phyloP scores from a whole-genome alignment of 257 asterid species.

The Ilex asprella region DNA sequence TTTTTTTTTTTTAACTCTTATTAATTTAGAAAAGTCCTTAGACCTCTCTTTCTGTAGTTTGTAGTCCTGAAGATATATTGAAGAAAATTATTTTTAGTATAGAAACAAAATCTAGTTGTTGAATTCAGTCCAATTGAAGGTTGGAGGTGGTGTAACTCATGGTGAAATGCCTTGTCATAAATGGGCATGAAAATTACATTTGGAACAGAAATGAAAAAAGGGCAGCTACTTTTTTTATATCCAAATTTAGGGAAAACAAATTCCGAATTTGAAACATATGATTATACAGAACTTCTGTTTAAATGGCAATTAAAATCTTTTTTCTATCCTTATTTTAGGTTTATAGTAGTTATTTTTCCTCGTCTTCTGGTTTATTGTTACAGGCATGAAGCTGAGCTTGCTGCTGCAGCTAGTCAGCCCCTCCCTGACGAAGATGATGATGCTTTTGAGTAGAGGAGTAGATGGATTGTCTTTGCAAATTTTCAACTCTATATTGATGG shows the following conservation, averaged over 20 bases:
- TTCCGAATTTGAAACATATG: background rate
- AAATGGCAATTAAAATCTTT: background rate
- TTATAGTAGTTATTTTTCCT: background rate
- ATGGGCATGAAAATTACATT: too few species aligned
- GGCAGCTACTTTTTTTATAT: background rate
- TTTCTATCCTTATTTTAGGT: background rate
- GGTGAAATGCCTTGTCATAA: too few species aligned
- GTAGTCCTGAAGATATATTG: too few species aligned
- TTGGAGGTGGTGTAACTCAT: too few species aligned
- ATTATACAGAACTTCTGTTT: background rate
- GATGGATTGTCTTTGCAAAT: background rate
- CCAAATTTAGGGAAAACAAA: background rate
- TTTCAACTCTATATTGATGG: background rate
- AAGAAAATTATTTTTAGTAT: too few species aligned
- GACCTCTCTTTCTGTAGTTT: background rate
- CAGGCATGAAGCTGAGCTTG: constrained; percentile 77
- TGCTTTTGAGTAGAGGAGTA: constrained; percentile 38
- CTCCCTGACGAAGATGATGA: constrained; percentile 88
- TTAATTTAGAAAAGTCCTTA: background rate
- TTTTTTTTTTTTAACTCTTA: background rate
- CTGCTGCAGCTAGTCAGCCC: constrained; percentile 61
- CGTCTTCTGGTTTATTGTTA: background rate
- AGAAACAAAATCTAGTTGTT: too few species aligned
- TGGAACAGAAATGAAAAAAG: too few species aligned
- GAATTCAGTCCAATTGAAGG: too few species aligned